These are phyloP conservation scores for Salix brachista DNA, from an alignment of 345 rosid species.

Conservation along the genomic window DNA sequence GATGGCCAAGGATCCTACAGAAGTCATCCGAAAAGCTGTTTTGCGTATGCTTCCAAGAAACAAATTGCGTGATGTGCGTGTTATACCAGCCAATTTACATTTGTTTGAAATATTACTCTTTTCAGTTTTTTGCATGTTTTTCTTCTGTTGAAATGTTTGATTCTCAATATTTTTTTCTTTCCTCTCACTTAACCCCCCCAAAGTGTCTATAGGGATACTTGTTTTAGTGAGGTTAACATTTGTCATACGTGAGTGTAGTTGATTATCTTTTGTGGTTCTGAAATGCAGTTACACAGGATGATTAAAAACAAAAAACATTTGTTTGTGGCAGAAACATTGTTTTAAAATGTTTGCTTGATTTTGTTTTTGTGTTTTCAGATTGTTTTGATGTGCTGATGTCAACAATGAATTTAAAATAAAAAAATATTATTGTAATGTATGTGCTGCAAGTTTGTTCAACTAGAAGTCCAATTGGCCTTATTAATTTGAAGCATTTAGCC, in stretches of 20 bases:
- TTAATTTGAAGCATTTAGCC: neutral
- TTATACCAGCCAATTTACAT: neutral
- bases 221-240: neutral
- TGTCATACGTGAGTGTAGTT: neutral
- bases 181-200: neutral
- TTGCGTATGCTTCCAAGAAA: conserved; percentile 96
- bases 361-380: no score
- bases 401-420: no score
- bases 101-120: neutral
- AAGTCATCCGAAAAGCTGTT: conserved; percentile 96
- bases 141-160: neutral
- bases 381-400: no score
- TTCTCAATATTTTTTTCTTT: neutral
- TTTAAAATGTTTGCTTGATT: no score
- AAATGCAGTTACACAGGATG: neutral
- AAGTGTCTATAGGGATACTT: neutral
- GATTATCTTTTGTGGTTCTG: neutral
- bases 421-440: no score
- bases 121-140: neutral
- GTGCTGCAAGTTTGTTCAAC: neutral
- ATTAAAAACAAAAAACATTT: neutral
- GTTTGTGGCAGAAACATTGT: no score
- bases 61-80: conserved; percentile 84
- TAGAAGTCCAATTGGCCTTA: neutral
- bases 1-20: conserved; percentile 92